Evolutionary conservation across 2,329 filamentous ascomycete species (phyloP).

Genomic region (Trichophyton simii): DNA sequence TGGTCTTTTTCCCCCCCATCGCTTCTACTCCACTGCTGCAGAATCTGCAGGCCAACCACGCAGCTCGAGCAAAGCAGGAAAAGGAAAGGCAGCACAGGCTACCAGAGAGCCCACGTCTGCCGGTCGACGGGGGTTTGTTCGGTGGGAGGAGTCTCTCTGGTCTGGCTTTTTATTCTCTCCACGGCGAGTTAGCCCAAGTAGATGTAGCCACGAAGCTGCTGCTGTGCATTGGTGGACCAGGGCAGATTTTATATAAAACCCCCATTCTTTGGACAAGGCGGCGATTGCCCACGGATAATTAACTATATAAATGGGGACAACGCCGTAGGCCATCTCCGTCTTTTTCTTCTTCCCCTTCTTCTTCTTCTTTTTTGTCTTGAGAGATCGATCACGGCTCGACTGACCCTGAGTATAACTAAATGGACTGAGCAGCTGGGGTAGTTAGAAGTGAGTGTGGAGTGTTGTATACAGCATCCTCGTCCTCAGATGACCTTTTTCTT

Average conservation of each 20-base stretch:
- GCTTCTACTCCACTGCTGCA: neutral
- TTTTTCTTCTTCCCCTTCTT: too few relatives aligned
- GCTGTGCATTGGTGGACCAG: neutral
- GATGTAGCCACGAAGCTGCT: constrained; percentile 1
- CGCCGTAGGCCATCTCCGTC: too few relatives aligned
- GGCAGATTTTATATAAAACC: neutral
- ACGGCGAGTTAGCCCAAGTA: constrained; percentile 1
- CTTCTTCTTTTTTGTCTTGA: too few relatives aligned
- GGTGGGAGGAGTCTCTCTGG: too few relatives aligned
- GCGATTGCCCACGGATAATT: too few relatives aligned
- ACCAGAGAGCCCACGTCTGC: neutral
- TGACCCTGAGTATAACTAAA: neutral
- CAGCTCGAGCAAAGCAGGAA: neutral
- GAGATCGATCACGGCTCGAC: neutral
- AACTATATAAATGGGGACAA: neutral
- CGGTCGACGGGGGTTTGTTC: neutral
- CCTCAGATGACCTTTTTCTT: constrained; percentile 1
- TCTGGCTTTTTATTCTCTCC: neutral
- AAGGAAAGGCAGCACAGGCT: neutral
- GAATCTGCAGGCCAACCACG: constrained; percentile 1
- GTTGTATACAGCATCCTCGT: neutral
- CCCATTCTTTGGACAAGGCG: neutral
- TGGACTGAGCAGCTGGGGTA: neutral
- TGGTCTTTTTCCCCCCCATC: neutral
- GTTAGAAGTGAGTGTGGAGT: neutral